Base-by-base conservation (phyloP, 169 alveolate species). In the Cryptosporidium andersoni region DNA sequence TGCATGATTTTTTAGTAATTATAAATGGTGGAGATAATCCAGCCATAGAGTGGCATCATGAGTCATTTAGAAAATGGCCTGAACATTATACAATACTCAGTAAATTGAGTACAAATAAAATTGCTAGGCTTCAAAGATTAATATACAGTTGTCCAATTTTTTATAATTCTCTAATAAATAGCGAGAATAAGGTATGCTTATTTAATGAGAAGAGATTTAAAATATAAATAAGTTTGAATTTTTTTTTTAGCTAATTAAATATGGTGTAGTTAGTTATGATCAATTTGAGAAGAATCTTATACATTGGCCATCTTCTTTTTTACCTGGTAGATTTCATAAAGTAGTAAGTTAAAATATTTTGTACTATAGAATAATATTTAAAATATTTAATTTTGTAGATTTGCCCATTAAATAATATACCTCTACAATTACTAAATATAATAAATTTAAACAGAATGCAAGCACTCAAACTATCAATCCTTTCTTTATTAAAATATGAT, bases 1-100 rank as follows among this genome's bases (percentile, higher is more conserved):
- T 74, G 11, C 85, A 74, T 16, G 85, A 74, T 51, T 74, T 56
- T 25, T 58, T 74, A 36, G 85, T 74, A 7, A 68, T 74, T 3
- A 62, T 74, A 25, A 64, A 60, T 16, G 60, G 36, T 3, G 85
- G 67, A 14, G 11, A 39, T 4, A 34, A 56, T 25, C n/a, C 25
- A 11, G 67, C 85, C 12, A 8, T 58, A 25, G 45, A 58, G 43
- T 74, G 85, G 85, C 85, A 74, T 48, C 5, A 36, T 34, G 43
- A 40, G 7, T 55, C 60, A 45, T 47, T 56, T n/a, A 16, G 4
- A 4, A 34, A 53, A 55, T 74, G 60, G 45, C 62, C 85, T 7
- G 36, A 37, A 9, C 85, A 74, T 47, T 74, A 74, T 58, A 58
- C 85, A 25, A 74, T 45, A 49, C 42, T 74, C 25, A 14, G 64